Evolutionary conservation across 1,284 basidiomycete genomes (phyloP).

Genomic region (Leccinum pachyderme): DNA sequence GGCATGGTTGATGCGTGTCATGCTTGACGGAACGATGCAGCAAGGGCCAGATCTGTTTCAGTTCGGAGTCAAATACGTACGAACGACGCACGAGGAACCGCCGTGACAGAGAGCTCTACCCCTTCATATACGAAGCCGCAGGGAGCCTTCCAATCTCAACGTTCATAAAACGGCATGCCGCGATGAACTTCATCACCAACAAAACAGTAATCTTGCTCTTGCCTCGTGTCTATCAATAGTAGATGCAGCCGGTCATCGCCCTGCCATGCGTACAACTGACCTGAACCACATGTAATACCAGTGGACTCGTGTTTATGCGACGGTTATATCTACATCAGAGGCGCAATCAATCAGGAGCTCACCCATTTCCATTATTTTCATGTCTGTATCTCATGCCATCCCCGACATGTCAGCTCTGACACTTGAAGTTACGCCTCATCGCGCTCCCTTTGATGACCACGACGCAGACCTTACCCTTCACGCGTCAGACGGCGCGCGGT

Average conservation of each 20-base stretch:
- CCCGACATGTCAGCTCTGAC: constrained; percentile 27
- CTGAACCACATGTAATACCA: constrained; percentile 27
- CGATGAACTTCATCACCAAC: neutral
- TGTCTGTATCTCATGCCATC: constrained; percentile 32
- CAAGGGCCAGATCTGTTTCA: neutral
- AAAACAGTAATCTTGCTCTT: constrained; percentile 5
- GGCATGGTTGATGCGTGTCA: constrained; percentile 24
- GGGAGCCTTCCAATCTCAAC: constrained; percentile 20
- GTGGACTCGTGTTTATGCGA: constrained; percentile 12
- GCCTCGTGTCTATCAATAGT: constrained; percentile 27
- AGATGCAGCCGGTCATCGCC: constrained; percentile 17
- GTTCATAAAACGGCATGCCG: neutral
- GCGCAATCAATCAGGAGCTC: constrained; percentile 15
- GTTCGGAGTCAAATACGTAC: constrained; percentile 14
- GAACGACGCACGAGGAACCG: constrained; percentile 11
- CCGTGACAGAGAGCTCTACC: neutral
- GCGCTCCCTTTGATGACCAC: constrained; percentile 31
- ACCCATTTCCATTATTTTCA: constrained; percentile 17
- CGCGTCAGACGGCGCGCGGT: constrained; percentile 30
- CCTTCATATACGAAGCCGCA: constrained; percentile 14
- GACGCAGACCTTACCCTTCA: constrained; percentile 34
- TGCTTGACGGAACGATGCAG: constrained; percentile 9
- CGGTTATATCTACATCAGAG: constrained; percentile 30
- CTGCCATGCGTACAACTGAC: constrained; percentile 28
- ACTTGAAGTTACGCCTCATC: constrained; percentile 24